Percentiles rank a stretch among this genome's conserved stretches.
phyloP scores from a whole-genome alignment of 2,329 filamentous ascomycete genomes.

The Graphilbum sp. region DNA sequence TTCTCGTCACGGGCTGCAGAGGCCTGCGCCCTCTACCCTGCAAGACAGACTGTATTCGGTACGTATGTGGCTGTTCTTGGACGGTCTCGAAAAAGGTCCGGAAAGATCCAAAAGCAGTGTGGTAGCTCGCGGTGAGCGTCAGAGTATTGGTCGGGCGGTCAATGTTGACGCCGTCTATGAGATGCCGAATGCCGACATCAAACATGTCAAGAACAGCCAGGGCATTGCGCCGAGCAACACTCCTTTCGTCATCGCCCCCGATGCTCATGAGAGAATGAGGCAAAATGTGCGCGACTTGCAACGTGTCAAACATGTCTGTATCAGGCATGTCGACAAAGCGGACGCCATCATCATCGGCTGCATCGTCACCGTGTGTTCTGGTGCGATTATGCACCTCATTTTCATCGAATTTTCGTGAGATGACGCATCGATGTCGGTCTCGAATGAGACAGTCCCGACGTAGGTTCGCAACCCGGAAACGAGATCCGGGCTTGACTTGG shows the following conservation, averaged over 20 bases:
- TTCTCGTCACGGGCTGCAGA: not conserved
- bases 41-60: not conserved
- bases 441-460: not conserved
- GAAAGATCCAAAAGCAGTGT: not conserved
- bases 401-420: not conserved
- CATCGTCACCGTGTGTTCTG: not conserved
- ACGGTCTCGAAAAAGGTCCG: not conserved
- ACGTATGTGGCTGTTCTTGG: not conserved
- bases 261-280: not conserved
- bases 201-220: slow-evolving; percentile 2
- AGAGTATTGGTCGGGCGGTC: slow-evolving; percentile 2
- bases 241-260: not conserved
- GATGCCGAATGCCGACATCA: slow-evolving; percentile 1
- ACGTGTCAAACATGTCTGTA: not conserved
- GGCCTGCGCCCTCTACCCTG: not conserved
- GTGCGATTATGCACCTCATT: not conserved
- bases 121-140: not conserved
- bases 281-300: slow-evolving; percentile 1
- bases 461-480: not conserved
- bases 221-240: not conserved
- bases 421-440: slow-evolving; percentile 1
- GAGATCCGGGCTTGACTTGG: not conserved
- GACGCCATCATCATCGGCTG: not conserved
- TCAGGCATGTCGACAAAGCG: not conserved
- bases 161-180: not conserved